Base-by-base conservation (phyloP, 768 basidiomycete genomes). In the Russula olivacea region DNA sequence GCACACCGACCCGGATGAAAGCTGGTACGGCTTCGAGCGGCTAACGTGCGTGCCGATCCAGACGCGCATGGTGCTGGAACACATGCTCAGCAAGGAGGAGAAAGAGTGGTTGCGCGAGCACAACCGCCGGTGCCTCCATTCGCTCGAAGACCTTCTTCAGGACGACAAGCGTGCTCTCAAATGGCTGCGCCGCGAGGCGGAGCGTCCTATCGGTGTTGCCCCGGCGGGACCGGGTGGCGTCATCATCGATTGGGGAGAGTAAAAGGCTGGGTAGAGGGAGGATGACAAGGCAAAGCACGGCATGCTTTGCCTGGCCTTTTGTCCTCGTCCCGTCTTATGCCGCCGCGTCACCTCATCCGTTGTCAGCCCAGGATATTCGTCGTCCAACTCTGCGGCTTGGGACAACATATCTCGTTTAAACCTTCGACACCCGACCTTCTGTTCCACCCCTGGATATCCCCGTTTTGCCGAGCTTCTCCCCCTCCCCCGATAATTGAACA, bases 41-140 rank as follows among this genome's bases (percentile, higher is more conserved):
- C 78, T 98, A 68, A 96, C 95, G 2, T 87, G 90, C 76, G 94
- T 98, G 11, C 96, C 96, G 4, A 97, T 98, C 69, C 89, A 94
- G 74, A 89, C 90, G 2, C 80, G 83, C 68, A 89, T 98, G 85
- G 87, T 98, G 56, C 89, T 92, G 71, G 88, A 86, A 52, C 79
- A 72, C 55, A 85, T 97, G 82, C 81, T 98, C 60, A 85, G 88
- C 19, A 90, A 87, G 71, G 87, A 89, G 64, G 93, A 98, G 77
- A 87, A 83, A 66, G 75, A 81, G 59, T 98, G 96, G 96, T 70
- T 98, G 64, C 69, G 89, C 86, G 87, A 89, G 55, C 93, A 96
- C 72, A 95, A 96, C 71, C 81, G 83, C 69, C 78, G 79, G 11
- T 92, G 90, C 70, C 78, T 80, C 36, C 83, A 85, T 55, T 78